Base-by-base conservation (phyloP, 225 moss, liverwort and hornwort species). In the Straminergon stramineum region DNA sequence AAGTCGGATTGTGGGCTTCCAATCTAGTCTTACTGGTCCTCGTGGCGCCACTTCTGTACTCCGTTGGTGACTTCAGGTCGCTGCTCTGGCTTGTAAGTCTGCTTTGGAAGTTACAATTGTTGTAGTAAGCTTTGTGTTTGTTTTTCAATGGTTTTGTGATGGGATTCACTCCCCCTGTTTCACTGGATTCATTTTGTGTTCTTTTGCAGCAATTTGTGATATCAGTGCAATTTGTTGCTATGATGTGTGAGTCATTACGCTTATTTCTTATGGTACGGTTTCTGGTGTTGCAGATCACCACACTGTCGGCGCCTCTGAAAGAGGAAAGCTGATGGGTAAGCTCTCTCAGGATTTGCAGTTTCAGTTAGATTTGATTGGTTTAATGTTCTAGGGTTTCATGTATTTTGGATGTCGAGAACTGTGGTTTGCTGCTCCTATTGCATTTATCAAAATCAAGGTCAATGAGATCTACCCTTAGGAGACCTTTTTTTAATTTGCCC, bases 291-390 rank as follows among this genome's bases (percentile, higher is more conserved):
- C 91, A 93, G 92, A 90, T 89, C 83, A 89, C 80, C 91, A 86
- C 85, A 43, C 86, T 62, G 76, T 92, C 80, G 81, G 92, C 89
- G 28, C 85, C 89, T 92, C 92, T 78, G 86, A 83, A 76, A 89
- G 90, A 91, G 89, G 89, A 85, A 92, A 93, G 89, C 89, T 90
- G 85, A 91, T 88, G 77, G 89, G 92, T 92, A 81, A 74, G 85
- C 28, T 80, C 48, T 88, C 35, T 69, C 81, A 35, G 27, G 7
- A 18, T 79, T 27, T 35, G 10, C 37, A 30, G 48, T 85, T 57
- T 28, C 16, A 56, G 61, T 62, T 56, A 30, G 62, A 61, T 48
- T 88, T 81, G 24, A 81, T 57, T 56, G 34, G 23, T 32, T 41
- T 60, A 70, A 84, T 75, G 57, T 77, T 91, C 27, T 43, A 15